Conservation (phyloP, 805 yeast species). For the Saccharomyces eubayanus region DNA sequence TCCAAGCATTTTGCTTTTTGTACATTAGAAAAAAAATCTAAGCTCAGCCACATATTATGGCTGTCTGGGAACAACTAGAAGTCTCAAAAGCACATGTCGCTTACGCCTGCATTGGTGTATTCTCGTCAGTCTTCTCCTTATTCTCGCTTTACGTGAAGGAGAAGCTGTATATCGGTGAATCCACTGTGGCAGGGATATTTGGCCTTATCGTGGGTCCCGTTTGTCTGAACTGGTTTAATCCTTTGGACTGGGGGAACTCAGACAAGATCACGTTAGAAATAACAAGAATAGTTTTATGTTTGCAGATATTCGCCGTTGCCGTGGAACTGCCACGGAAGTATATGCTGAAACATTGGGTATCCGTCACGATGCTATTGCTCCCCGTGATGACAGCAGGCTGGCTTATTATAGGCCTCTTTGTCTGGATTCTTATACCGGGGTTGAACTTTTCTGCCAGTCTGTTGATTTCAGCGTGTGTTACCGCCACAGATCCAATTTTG, state of each 20-base stretch:
- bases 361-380: constrained; percentile 62
- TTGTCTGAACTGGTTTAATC: constrained; percentile 74
- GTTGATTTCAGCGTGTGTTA: constrained; percentile 75
- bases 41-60: constrained; percentile 12
- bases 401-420: constrained; percentile 71
- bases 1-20: neutral
- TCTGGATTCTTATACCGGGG: constrained; percentile 70
- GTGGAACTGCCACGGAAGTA: constrained; percentile 88
- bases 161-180: constrained; percentile 80
- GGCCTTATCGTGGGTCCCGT: constrained; percentile 89
- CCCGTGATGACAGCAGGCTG: constrained; percentile 91
- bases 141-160: constrained; percentile 79
- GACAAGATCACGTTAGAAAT: constrained; percentile 78
- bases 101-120: constrained; percentile 80
- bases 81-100: constrained; percentile 68
- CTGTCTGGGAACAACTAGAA: constrained; percentile 30
- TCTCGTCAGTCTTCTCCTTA: constrained; percentile 70
- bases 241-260: constrained; percentile 75
- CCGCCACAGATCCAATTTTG: constrained; percentile 91
- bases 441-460: constrained; percentile 64
- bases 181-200: constrained; percentile 76
- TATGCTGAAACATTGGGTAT: constrained; percentile 75
- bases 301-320: constrained; percentile 90
- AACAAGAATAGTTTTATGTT: constrained; percentile 70
- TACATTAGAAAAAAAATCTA: neutral